Evolutionary conservation across 2,329 filamentous ascomycete genomes (phyloP).

Genomic region (Didymellaceae sp.): DNA sequence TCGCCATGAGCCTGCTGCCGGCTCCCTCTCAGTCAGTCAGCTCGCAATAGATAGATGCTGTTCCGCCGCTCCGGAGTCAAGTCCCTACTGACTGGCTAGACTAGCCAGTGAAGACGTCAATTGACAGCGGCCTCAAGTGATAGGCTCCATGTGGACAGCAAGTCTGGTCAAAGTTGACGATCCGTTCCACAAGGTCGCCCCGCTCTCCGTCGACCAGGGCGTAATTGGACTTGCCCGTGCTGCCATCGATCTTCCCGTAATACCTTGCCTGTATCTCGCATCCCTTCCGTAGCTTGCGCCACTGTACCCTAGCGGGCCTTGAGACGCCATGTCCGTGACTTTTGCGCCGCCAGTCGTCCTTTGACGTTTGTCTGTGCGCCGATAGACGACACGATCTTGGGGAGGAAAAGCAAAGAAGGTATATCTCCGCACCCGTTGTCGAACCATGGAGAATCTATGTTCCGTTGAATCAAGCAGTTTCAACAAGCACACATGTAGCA

Average conservation of each 20-base stretch:
- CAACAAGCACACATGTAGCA: not conserved
- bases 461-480: not conserved
- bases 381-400: slow-evolving; percentile 8
- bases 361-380: slow-evolving; percentile 17
- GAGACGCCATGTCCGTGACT: slow-evolving; percentile 44
- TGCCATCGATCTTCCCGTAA: slow-evolving; percentile 45
- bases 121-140: slow-evolving; percentile 15
- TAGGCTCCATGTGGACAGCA: slow-evolving; percentile 26
- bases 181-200: slow-evolving; percentile 46
- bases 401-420: slow-evolving; percentile 3
- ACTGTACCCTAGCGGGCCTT: slow-evolving; percentile 35
- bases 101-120: slow-evolving; percentile 24
- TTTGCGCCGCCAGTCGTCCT: slow-evolving; percentile 22
- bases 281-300: slow-evolving; percentile 46
- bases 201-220: slow-evolving; percentile 42
- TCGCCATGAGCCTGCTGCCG: slow-evolving; percentile 12
- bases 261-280: slow-evolving; percentile 45
- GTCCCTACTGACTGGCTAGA: slow-evolving; percentile 28
- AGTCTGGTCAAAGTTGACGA: slow-evolving; percentile 31
- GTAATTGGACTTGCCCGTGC: slow-evolving; percentile 37
- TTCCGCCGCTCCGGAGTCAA: slow-evolving; percentile 33
- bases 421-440: slow-evolving; percentile 8
- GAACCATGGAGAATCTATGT: not conserved
- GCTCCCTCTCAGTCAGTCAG: slow-evolving; percentile 11
- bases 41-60: slow-evolving; percentile 22